Evolutionary conservation across 1,284 basidiomycete genomes (phyloP), one percentile per base, ranked within the genome.

Genomic region (Chalciporus sp.): DNA sequence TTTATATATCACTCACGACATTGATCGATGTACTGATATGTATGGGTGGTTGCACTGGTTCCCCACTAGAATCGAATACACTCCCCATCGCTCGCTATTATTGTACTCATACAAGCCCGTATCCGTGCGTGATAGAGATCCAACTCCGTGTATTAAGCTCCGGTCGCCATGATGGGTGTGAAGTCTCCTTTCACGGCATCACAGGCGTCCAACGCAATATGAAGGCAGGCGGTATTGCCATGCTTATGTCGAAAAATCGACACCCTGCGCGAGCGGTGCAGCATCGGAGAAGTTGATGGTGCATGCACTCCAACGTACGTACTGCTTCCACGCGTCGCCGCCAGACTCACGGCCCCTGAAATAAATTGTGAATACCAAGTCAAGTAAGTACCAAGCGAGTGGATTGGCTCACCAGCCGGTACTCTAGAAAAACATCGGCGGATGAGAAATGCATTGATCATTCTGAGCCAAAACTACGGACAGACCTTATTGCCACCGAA

Each of bases 301-400:
- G 69, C 92, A 94, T 41, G 91, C 85, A 68, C 89, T 88, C 90
- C 90, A 92, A 55, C 91, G 84, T 42, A 91, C 88, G 58, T 92
- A 93, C 69, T 96, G 92, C 73, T 95, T 95, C 95, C 95, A 98
- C 23, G 95, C 91, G 72, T 98, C 95, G 44, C 95, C 95, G 33
- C 95, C 95, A 14, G 92, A 94, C 75, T 98, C 95, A 52, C 95
- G 84, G n/a, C 95, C 95, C 94, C 93, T 94, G 55, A 51, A 65
- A 59, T 59, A 61, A 56, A 53, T 55, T 53, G 45, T 66, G 41
- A 58, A 47, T 16, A 37, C n/a, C 37, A 47, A n/a, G 41, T 52
- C 48, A 20, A 47, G 27, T 16, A 39, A 17, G n/a, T n/a, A n/a
- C n/a, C 16, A 14, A 47, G 35, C 35, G 17, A 47, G 12, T 19